Base-by-base conservation (phyloP, 306 rosid species). In the Astragalus membranaceus region DNA sequence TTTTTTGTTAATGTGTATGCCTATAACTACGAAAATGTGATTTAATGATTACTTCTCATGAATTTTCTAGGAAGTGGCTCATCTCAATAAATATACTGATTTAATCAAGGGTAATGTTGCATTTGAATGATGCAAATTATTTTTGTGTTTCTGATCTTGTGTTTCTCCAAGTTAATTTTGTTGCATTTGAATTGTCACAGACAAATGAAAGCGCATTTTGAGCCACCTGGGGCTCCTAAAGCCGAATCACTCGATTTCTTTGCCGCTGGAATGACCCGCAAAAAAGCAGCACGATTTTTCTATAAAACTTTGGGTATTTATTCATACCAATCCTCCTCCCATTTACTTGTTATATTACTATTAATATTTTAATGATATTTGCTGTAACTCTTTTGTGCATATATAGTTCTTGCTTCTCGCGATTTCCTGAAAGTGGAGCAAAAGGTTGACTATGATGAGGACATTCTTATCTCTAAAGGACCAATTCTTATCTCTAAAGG, bases 171-270 rank as follows among this genome's bases (percentile, higher is more conserved):
- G n/a, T n/a, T n/a, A n/a, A n/a, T n/a, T 67, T 63, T 57, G 53
- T 46, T 70, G 23, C 16, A 33, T 44, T 48, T 39, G 44, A 72
- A 73, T n/a, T 43, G 46, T 54, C 49, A 29, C 81, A 93, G 98
- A 78, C 92, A 88, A 39, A 67, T 94, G 90, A 94, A 84, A 82
- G 79, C 85, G 23, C 88, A 94, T 76, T 94, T 90, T 16, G 81
- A 81, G 35, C 78, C 87, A 1, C 88, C 85, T 2, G 98, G 92
- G 74, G 92, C 78, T 69, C 83, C 91, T 69, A 77, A 77, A 71
- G 79, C 59, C 5, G 97, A 87, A 82, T 90, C 95, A 44, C 81
- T 94, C 20, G 72, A 85, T 75, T 16, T 76, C 67, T 81, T 94
- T 39, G 79, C 94, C 7, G 17, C 80, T 17, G 89, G 96, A 84